phyloP scores from a whole-genome alignment of 2,329 filamentous ascomycete species.

The Trichoderma sp. region DNA sequence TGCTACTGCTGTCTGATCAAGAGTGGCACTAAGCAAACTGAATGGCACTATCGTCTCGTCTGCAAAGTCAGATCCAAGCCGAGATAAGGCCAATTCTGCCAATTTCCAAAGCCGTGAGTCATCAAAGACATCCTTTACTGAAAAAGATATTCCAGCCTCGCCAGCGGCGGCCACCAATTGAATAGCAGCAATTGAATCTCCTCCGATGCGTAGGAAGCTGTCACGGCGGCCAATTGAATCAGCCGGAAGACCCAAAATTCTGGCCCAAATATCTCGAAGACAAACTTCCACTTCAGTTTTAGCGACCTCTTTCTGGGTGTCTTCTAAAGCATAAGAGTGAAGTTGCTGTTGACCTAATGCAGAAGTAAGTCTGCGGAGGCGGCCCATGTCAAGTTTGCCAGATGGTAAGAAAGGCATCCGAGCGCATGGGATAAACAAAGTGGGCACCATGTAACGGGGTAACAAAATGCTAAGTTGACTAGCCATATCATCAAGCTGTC shows the following conservation, averaged over 20 bases:
- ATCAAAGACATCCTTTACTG: conserved; percentile 14
- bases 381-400: conserved; percentile 20
- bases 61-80: background rate
- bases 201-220: conserved; percentile 28
- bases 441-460: conserved; percentile 24
- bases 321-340: background rate
- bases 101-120: conserved; percentile 10
- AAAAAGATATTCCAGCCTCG: conserved; percentile 11
- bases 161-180: background rate
- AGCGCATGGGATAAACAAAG: conserved; percentile 21
- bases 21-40: background rate
- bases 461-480: conserved; percentile 14
- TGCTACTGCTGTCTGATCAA: background rate
- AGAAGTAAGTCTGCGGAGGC: background rate
- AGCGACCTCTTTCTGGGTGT: background rate
- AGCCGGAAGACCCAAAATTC: conserved; percentile 2
- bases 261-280: conserved; percentile 21
- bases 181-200: conserved; percentile 34
- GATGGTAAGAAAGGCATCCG: conserved; percentile 23
- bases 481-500: conserved; percentile 20
- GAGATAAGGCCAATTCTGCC: background rate
- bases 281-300: background rate
- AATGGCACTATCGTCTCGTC: background rate
- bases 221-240: conserved; percentile 19
- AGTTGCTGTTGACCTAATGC: background rate